These are phyloP conservation scores for Cruciata laevipes DNA, from an alignment of 257 asterid genomes.

Conservation along the genomic window DNA sequence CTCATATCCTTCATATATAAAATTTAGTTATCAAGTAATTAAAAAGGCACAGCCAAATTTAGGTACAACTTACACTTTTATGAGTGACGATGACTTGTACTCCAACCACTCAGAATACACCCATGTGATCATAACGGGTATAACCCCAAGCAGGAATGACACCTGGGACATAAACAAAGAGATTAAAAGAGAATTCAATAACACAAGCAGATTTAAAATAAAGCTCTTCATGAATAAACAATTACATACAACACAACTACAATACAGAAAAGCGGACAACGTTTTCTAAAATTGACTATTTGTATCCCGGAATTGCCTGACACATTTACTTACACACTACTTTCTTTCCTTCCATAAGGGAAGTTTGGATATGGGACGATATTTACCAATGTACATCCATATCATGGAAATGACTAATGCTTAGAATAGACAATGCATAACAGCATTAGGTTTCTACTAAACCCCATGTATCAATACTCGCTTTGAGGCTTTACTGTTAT, in stretches of 20 bases:
- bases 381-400: too few species aligned
- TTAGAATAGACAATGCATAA: background rate
- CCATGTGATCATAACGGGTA: constrained; percentile 75
- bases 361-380: background rate
- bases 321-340: background rate
- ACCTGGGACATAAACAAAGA: constrained; percentile 42
- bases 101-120: constrained; percentile 86
- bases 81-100: constrained; percentile 43
- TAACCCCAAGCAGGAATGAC: constrained; percentile 76
- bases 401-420: background rate
- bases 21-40: background rate
- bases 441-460: background rate
- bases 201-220: background rate
- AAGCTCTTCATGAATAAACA: background rate
- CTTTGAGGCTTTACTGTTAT: background rate
- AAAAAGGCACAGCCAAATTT: background rate
- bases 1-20: background rate
- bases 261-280: background rate
- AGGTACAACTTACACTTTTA: constrained; percentile 57
- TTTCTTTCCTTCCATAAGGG: background rate
- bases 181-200: constrained; percentile 13
- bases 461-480: background rate
- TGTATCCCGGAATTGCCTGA: background rate
- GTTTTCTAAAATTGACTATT: background rate
- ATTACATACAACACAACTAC: background rate